Evolutionary conservation across 345 rosid species (phyloP), one percentile per base, ranked within the genome.

Genomic region (Nephelium lappaceum): DNA sequence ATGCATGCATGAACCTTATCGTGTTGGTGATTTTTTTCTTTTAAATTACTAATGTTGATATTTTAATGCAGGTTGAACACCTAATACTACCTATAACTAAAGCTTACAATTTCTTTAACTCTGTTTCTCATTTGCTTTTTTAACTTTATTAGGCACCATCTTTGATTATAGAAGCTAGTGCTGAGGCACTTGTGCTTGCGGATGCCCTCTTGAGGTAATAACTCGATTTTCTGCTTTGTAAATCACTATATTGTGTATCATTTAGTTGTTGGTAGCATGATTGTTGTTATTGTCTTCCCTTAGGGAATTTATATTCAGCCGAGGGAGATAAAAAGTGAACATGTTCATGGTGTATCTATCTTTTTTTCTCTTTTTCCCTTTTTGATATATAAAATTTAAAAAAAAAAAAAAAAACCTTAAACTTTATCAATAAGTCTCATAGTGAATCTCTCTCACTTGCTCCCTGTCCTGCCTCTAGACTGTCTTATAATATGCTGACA

Each of bases 121-220:
- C 64, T 49, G 19, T 61, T 67, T 24, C 74, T 75, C 49, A 60
- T 76, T 78, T 24, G 67, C 45, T 53, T 78, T 71, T 47, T 60
- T 47, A 65, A 21, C 24, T 72, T 83, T 70, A 39, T 71, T 86
- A 93, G 99, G 97, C 96, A 80, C 98, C 98, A 61, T 87, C 89
- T 82, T 84, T 95, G 85, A 93, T 93, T 67, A 92, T 90, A 68
- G 95, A 95, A 88, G 94, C 90, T 76, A 93, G 94, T 87, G 83
- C 78, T 49, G 99, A 95, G 80, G 92, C 95, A 41, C 92, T 90
- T 82, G 89, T 85, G 19, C 78, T 95, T 69, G 85, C 93, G 5
- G 95, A 92, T 84, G 91, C 95, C 5, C 86, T 95, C 67, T 81
- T 95, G 82, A 91, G 99, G 99, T 93, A 82, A 85, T 57, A 69